Base-by-base conservation (phyloP, 176 grass and related monocot genomes). In the Lolium perenne region DNA sequence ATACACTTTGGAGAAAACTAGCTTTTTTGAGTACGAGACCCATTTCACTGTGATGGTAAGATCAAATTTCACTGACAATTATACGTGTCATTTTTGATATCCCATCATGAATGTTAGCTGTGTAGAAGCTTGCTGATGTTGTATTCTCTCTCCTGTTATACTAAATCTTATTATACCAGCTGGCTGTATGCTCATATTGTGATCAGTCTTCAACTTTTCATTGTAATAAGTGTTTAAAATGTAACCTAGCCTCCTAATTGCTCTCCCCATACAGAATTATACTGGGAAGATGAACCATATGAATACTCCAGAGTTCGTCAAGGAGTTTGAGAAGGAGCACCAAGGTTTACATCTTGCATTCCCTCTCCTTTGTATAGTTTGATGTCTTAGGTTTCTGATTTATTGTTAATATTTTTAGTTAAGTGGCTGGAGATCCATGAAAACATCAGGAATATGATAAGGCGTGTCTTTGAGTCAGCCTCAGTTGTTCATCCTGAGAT, bases 21-120 rank as follows among this genome's bases (percentile, higher is more conserved):
- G 96, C 38, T 88, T 98, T 82, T 98, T 98, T 71, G 96, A 98
- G 75, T 98, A 98, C 66, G 96, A 98, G 88, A 98, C 93, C 76
- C 96, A 98, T 92, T 98, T 98, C 57, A 98, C 96, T 43, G 96
- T 98, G 74, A 98, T 98, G 96, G 96, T 94, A 91, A 90, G 76
- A 61, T 85, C 54, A 75, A 54, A 66, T 53, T 72, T 79, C 38
- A 62, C 14, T 74, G 13, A 60, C 45, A 49, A 48, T 32, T 73
- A 76, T 45, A 80, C 6, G 8, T 17, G 9, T 29, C 14, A 77
- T 29, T 86, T 58, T 40, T 20, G 58, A 21, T 63, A 51, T 82
- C 20, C 3, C 50, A 61, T 83, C 63, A 40, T 86, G 40, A 76
- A 78, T 84, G 60, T 51, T 74, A 49, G 57, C 53, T 85, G 6